These are phyloP conservation scores for Gnetum montanum DNA, from an alignment of 75 land plant species.

Conservation along the genomic window DNA sequence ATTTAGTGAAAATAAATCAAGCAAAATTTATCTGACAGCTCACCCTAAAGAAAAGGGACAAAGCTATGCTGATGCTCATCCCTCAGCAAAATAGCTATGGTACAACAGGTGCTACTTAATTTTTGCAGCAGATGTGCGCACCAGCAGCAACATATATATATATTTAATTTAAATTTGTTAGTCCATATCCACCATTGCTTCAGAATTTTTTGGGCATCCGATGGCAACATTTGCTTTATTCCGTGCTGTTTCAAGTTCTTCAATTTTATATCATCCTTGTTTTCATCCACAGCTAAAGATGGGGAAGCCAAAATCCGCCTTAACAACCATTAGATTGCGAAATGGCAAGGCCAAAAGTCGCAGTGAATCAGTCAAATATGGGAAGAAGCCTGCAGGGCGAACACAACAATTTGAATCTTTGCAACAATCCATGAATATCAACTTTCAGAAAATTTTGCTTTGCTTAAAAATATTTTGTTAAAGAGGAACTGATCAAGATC, in stretches of 20 bases:
- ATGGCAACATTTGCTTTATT: constrained; percentile 30
- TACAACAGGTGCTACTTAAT: too few species aligned
- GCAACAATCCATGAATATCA: constrained; percentile 55
- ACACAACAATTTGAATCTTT: constrained; percentile 75
- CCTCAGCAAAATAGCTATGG: too few species aligned
- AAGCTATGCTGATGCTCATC: too few species aligned
- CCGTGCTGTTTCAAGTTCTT: constrained; percentile 41
- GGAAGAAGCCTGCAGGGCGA: constrained; percentile 90
- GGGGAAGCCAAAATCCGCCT: constrained; percentile 4
- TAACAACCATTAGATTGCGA: constrained; percentile 15
- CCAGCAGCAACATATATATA: too few species aligned
- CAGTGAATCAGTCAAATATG: constrained; percentile 44
- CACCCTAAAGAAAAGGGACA: too few species aligned
- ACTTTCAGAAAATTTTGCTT: constrained; percentile 36
- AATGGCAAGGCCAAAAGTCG: constrained; percentile 40
- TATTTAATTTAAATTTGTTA: too few species aligned
- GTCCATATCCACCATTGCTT: constrained; percentile 25
- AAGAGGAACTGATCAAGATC: constrained; percentile 66
- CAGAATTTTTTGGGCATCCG: constrained; percentile 42
- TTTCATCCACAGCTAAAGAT: constrained; percentile 6
- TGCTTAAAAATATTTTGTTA: constrained; percentile 34
- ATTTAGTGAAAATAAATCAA: too few species aligned
- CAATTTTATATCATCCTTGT: constrained; percentile 19
- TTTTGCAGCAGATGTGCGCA: too few species aligned
- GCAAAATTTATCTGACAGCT: too few species aligned